Evolutionary conservation across 495 filamentous ascomycete genomes (phyloP), one percentile per base, ranked within the genome.

Genomic region (Podospora anserina): DNA sequence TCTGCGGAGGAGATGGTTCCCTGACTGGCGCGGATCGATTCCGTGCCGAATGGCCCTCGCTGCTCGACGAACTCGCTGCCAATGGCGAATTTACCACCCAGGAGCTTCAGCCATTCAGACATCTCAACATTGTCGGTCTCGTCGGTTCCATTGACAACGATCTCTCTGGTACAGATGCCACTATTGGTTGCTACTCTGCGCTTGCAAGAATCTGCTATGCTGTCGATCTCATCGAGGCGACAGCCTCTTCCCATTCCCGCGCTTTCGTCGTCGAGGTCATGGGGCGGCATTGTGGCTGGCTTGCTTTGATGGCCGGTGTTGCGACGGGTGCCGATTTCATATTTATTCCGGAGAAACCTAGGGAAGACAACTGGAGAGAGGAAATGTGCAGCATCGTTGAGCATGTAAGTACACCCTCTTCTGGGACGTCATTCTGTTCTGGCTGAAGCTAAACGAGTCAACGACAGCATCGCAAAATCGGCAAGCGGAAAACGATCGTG

Each of bases 81-180:
- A 89, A 76, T 5, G 86, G 86, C 18, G 85, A 93, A 69, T 82
- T 97, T 70, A 88, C 86, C 6, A 68, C 82, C 34, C 87, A 90
- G 44, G 88, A 98, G 75, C 78, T 90, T 53, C 79, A 86, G 28
- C 88, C 90, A 1, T 94, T 90, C 80, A 83, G 85, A 69, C 86
- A 93, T 65, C 84, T 99, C 68, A 98, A 97, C 79, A 97, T 99
- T 69, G 93, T 97, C 30, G 96, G 96, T 23, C 82, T 98, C 64
- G 96, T 99, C 20, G 96, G 96, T 26, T 96, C 92, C 30, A 99
- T 99, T 67, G 96, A 99, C 83, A 99, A 99, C 76, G 96, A 99
- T 75, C 91, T 99, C 81, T 94, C 92, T 54, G 91, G 91, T 64
- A 99, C 96, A 26, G 96, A 99, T 76, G 94, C 95, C 64, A 99